Percentiles rank a stretch among this genome's conserved stretches.
These are phyloP conservation scores for Phytophthora ramorum DNA, from an alignment of 352 stramenopile species.

Conservation along the genomic window DNA sequence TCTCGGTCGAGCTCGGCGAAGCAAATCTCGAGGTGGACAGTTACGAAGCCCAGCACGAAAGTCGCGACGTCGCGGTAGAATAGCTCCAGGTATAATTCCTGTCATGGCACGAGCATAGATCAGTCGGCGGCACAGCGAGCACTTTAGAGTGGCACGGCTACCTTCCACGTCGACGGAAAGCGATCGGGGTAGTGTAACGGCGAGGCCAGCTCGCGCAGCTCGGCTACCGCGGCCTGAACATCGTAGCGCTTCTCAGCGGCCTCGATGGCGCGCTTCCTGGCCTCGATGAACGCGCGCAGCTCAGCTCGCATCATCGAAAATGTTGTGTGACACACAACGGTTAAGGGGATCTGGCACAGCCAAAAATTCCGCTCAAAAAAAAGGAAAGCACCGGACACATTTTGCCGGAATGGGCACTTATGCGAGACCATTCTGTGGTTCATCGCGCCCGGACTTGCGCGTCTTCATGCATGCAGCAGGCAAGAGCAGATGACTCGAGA, in stretches of 20 bases:
- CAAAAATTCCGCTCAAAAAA: conserved; percentile 21
- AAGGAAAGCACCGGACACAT: conserved; percentile 1
- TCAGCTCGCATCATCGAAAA: background rate
- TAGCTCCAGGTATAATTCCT: conserved; percentile 60
- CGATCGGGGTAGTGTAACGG: conserved; percentile 39
- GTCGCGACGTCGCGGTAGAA: conserved; percentile 65
- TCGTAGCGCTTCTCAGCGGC: conserved; percentile 62
- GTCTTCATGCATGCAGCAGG: too few species aligned
- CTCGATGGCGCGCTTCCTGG: conserved; percentile 50
- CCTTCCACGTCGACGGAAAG: conserved; percentile 58
- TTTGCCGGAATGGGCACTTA: background rate
- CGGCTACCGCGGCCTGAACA: conserved; percentile 29
- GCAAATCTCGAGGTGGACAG: conserved; percentile 54
- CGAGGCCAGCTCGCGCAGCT: conserved; percentile 45
- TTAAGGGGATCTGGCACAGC: too few species aligned
- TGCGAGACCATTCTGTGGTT: too few species aligned
- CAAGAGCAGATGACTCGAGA: too few species aligned
- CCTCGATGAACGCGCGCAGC: conserved; percentile 59
- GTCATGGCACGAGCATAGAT: background rate
- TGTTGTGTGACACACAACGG: too few species aligned
- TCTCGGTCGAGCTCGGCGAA: conserved; percentile 53
- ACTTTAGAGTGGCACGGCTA: conserved; percentile 10
- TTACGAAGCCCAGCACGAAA: conserved; percentile 66
- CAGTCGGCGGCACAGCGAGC: background rate
- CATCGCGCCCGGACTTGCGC: too few species aligned